phyloP scores from a whole-genome alignment of 1,284 basidiomycete species.

The Heterobasidion annosum region DNA sequence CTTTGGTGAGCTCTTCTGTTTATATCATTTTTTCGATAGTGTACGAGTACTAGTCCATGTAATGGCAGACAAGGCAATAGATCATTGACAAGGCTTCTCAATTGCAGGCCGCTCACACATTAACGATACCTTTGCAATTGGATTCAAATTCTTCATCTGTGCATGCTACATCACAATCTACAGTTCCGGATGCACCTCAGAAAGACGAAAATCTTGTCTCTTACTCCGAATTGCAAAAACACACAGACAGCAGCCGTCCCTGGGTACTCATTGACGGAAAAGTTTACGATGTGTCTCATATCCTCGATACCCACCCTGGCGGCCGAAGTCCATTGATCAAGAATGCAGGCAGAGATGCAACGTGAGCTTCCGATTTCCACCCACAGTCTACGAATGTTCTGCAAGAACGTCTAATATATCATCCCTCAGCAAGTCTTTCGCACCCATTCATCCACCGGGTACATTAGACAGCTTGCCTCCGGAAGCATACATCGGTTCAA shows the following conservation, averaged over 20 bases:
- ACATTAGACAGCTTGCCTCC: slow-evolving; percentile 21
- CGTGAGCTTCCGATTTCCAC: slow-evolving; percentile 20
- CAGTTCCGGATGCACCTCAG: neutral
- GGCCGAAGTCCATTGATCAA: slow-evolving; percentile 39
- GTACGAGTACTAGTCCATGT: no score
- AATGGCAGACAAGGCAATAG: no score
- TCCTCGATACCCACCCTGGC: slow-evolving; percentile 43
- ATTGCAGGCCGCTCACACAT: neutral
- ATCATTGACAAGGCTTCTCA: no score
- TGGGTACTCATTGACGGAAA: slow-evolving; percentile 42
- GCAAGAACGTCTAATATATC: neutral
- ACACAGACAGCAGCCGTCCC: slow-evolving; percentile 35
- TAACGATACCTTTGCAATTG: neutral
- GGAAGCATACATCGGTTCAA: slow-evolving; percentile 30
- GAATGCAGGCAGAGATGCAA: slow-evolving; percentile 46
- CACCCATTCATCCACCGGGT: slow-evolving; percentile 26
- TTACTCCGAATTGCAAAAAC: slow-evolving; percentile 41
- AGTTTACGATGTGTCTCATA: slow-evolving; percentile 36
- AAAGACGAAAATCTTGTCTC: slow-evolving; percentile 15
- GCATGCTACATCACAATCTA: neutral
- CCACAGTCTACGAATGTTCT: neutral
- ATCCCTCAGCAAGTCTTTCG: slow-evolving; percentile 21
- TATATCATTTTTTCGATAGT: no score
- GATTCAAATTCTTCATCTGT: neutral
- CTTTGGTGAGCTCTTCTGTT: neutral